A percentile compares a stretch with the other conserved stretches of the same genome.
Conservation (phyloP, 2,329 filamentous ascomycete species). For the Neonectria hederae region DNA sequence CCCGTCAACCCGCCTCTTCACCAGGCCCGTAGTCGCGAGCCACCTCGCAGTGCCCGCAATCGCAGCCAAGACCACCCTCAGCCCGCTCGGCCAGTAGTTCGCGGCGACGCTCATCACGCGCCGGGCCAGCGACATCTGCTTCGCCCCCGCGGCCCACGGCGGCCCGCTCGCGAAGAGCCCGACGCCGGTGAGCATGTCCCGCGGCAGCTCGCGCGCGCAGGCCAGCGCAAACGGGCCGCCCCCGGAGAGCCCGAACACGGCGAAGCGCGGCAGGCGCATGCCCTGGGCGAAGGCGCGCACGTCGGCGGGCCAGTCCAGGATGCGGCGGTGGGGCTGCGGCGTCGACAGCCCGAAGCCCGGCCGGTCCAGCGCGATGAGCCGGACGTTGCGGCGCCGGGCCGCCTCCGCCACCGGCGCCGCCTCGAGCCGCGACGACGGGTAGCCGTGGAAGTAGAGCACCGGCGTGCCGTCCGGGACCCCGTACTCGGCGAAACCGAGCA, state of each 20-base stretch:
- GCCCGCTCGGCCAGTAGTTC: slow-evolving; percentile 35
- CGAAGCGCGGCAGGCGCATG: slow-evolving; percentile 41
- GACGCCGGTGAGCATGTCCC: slow-evolving; percentile 45
- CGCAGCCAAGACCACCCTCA: slow-evolving; percentile 28
- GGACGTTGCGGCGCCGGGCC: slow-evolving; percentile 41
- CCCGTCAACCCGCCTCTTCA: slow-evolving; percentile 15
- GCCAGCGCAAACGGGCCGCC: slow-evolving; percentile 51
- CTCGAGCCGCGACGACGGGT: slow-evolving; percentile 53
- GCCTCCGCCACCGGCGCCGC: slow-evolving; percentile 39
- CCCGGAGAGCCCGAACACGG: slow-evolving; percentile 48
- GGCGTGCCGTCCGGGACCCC: slow-evolving; percentile 45
- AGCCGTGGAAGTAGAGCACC: slow-evolving; percentile 55
- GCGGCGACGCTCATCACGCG: slow-evolving; percentile 33
- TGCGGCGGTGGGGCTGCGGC: slow-evolving; percentile 43
- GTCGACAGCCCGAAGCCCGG: slow-evolving; percentile 55
- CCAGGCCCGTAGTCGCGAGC: slow-evolving; percentile 20
- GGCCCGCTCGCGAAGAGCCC: slow-evolving; percentile 49
- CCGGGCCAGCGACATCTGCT: slow-evolving; percentile 42
- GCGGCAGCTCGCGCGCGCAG: slow-evolving; percentile 45
- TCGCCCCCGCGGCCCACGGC: slow-evolving; percentile 47
- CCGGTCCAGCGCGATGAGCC: slow-evolving; percentile 52
- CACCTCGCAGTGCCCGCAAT: slow-evolving; percentile 7
- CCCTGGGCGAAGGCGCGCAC: slow-evolving; percentile 43
- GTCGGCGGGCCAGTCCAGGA: slow-evolving; percentile 49
- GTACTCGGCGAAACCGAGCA: slow-evolving; percentile 53